These are phyloP conservation scores for Sordariomycetes sp. DNA, from an alignment of 2,329 filamentous ascomycete genomes.

Conservation along the genomic window DNA sequence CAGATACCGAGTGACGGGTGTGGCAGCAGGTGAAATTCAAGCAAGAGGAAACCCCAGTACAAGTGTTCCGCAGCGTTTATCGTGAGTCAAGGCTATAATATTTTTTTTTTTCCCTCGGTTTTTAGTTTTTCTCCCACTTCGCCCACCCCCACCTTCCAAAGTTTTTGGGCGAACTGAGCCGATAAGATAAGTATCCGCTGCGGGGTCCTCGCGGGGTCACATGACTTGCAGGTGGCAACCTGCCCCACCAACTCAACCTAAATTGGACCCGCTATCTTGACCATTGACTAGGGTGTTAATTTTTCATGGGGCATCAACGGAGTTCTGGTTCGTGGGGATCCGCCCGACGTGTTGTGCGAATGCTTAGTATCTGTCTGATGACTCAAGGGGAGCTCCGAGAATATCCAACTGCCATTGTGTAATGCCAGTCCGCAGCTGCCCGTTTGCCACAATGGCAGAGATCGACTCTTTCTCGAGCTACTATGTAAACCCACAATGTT, in stretches of 20 bases:
- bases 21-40: not conserved
- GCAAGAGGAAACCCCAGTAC: not conserved
- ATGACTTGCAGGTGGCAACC: not conserved
- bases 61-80: not conserved
- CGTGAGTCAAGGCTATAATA: not conserved
- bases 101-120: not conserved
- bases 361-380: too few relatives aligned
- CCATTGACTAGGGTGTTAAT: too few relatives aligned
- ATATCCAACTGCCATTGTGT: too few relatives aligned
- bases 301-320: too few relatives aligned
- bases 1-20: not conserved
- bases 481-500: too few relatives aligned
- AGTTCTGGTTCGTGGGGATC: too few relatives aligned
- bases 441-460: too few relatives aligned
- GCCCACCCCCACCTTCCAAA: not conserved
- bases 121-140: not conserved
- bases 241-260: not conserved
- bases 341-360: too few relatives aligned
- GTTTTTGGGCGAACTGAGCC: not conserved
- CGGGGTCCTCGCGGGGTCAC: not conserved
- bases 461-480: too few relatives aligned
- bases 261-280: not conserved
- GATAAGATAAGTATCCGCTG: not conserved
- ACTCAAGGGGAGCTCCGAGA: too few relatives aligned
- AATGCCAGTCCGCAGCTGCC: too few relatives aligned